Evolutionary conservation across 2,329 filamentous ascomycete genomes (phyloP).

Genomic region (Orbilia blumenaviensis): DNA sequence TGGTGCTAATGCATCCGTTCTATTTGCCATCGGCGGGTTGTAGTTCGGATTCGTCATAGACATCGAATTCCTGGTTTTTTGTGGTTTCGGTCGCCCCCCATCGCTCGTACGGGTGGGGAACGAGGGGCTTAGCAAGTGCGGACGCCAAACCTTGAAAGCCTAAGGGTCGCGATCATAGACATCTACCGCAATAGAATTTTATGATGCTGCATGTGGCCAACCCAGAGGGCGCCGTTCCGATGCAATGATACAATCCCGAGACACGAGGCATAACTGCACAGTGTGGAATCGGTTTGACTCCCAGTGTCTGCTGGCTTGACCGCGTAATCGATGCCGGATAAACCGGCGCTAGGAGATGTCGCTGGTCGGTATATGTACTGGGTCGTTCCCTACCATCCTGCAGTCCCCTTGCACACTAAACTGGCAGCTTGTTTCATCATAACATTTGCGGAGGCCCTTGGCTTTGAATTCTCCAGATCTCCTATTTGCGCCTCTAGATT

Average conservation of each 20-base stretch:
- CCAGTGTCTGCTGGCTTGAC: constrained; percentile 12
- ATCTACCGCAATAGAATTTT: constrained; percentile 22
- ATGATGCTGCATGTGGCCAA: neutral
- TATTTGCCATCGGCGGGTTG: constrained; percentile 42
- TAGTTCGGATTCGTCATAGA: constrained; percentile 31
- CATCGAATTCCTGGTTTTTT: constrained; percentile 14
- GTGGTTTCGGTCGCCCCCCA: no score
- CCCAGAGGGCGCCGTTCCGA: neutral
- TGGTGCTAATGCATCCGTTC: no score
- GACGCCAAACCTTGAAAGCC: constrained; percentile 15
- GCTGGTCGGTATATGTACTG: constrained; percentile 27
- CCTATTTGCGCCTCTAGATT: constrained; percentile 30
- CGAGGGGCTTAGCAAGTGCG: constrained; percentile 28
- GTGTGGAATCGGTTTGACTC: no score
- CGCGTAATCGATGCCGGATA: constrained; percentile 51
- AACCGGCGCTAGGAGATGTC: constrained; percentile 18
- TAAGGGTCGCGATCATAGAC: constrained; percentile 25
- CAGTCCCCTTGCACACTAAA: constrained; percentile 1
- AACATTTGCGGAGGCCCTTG: constrained; percentile 28
- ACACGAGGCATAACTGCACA: neutral
- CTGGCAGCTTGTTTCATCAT: constrained; percentile 26
- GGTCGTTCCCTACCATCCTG: neutral
- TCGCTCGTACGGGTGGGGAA: neutral
- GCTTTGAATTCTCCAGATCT: constrained; percentile 29
- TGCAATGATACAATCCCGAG: constrained; percentile 30